Percentiles rank a stretch among this genome's conserved stretches.
Evolutionary conservation across 1,284 basidiomycete genomes (phyloP).

Genomic region (Tetrapyrgos nigripes): DNA sequence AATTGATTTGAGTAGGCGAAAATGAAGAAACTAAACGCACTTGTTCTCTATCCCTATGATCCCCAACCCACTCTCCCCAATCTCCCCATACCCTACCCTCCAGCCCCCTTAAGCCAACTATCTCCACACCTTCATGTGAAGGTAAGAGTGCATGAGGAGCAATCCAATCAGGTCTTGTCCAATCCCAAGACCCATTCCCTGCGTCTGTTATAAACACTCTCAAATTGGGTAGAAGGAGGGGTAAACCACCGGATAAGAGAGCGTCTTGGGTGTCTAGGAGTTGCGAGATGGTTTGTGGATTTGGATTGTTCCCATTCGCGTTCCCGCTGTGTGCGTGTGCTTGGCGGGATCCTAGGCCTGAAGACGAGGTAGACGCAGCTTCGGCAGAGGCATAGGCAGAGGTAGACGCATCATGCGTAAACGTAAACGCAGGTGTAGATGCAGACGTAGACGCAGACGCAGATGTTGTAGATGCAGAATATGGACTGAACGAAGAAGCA

Average conservation of each 20-base stretch:
- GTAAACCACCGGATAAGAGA: conserved; percentile 40
- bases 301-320: no score
- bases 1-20: background rate
- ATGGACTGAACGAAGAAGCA: no score
- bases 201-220: conserved; percentile 73
- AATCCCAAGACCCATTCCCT: conserved; percentile 81
- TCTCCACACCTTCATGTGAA: conserved; percentile 60
- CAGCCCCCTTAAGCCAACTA: conserved; percentile 77
- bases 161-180: conserved; percentile 69
- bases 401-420: no score
- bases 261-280: conserved; percentile 16
- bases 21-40: conserved; percentile 30
- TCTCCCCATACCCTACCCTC: conserved; percentile 57
- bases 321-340: no score
- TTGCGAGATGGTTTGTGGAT: no score
- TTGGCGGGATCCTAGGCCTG: no score
- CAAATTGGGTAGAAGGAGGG: conserved; percentile 67
- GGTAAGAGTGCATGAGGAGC: conserved; percentile 77
- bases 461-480: no score
- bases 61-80: conserved; percentile 24
- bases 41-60: background rate
- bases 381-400: no score
- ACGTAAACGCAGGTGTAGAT: no score
- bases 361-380: no score
- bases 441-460: no score